Percentiles rank a stretch among this genome's conserved stretches.
These are phyloP conservation scores for Fusarium falciforme DNA, from an alignment of 2,329 filamentous ascomycete genomes.

Conservation along the genomic window DNA sequence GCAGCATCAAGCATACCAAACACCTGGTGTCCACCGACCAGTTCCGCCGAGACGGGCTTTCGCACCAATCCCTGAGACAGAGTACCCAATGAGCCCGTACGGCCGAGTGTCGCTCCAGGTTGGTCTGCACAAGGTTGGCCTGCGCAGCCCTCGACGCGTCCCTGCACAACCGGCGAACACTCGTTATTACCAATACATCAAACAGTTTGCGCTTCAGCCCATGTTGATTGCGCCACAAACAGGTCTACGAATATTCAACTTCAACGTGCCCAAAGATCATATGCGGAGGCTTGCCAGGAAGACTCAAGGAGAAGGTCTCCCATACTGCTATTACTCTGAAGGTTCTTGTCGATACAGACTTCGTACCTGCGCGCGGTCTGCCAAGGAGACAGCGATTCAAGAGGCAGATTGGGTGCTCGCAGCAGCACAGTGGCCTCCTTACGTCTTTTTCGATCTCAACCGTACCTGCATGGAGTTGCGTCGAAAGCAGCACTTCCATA, in stretches of 20 bases:
- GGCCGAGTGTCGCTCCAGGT: conserved; percentile 55
- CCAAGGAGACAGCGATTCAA: conserved; percentile 40
- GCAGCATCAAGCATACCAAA: conserved; percentile 5
- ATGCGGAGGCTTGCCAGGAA: conserved; percentile 51
- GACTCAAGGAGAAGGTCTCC: conserved; percentile 44
- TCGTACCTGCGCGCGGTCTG: conserved; percentile 65
- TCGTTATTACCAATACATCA: conserved; percentile 69
- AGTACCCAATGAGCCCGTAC: conserved; percentile 56
- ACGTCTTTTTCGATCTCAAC: conserved; percentile 78
- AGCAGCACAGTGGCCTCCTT: conserved; percentile 78
- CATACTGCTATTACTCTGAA: conserved; percentile 56
- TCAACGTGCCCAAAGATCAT: conserved; percentile 56
- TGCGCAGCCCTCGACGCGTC: conserved; percentile 61
- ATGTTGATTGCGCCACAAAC: conserved; percentile 49
- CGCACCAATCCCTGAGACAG: conserved; percentile 38
- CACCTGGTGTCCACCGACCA: not conserved
- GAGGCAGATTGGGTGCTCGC: conserved; percentile 70
- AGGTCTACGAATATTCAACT: conserved; percentile 57
- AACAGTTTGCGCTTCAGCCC: conserved; percentile 62
- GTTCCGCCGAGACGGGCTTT: not conserved
- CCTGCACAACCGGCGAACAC: conserved; percentile 41
- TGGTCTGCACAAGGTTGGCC: conserved; percentile 59
- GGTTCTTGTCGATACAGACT: conserved; percentile 74
- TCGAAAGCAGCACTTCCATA: conserved; percentile 78
- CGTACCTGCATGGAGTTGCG: conserved; percentile 65